Percentiles rank a stretch among this genome's conserved stretches.
Conservation (phyloP, 148 eudicot species). For the Simmondsia chinensis region DNA sequence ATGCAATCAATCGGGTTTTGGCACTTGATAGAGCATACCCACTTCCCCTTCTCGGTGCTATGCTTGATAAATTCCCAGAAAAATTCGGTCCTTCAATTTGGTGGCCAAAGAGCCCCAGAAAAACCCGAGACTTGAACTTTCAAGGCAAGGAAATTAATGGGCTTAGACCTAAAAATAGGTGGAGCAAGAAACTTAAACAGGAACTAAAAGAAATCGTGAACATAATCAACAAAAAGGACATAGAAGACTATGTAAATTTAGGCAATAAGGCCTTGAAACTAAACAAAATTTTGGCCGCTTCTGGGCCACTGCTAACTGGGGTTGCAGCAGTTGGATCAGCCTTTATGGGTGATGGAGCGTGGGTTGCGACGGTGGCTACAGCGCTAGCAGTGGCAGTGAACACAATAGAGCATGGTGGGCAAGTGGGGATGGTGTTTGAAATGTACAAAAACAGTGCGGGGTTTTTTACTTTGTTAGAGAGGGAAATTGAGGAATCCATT, state of each 20-base stretch:
- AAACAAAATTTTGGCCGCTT: constrained; percentile 40
- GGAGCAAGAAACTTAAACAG: constrained; percentile 39
- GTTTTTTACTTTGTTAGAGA: constrained; percentile 35
- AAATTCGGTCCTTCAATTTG: constrained; percentile 38
- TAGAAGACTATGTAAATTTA: constrained; percentile 46
- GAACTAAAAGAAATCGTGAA: constrained; percentile 36
- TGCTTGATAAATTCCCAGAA: constrained; percentile 57
- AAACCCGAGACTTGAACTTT: not conserved
- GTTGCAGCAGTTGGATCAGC: constrained; percentile 47
- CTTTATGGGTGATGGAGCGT: constrained; percentile 17
- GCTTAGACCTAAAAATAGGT: constrained; percentile 19
- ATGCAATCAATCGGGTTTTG: constrained; percentile 30
- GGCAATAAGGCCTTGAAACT: constrained; percentile 52
- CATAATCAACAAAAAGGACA: constrained; percentile 32
- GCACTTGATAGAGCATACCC: constrained; percentile 58
- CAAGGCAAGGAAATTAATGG: too few species aligned
- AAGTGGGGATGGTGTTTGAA: constrained; percentile 84
- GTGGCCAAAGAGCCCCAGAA: constrained; percentile 29
- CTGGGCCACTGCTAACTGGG: constrained; percentile 45
- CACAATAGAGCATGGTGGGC: constrained; percentile 63
- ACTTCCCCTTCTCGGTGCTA: constrained; percentile 48
- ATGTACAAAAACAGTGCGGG: constrained; percentile 72
- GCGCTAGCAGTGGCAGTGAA: constrained; percentile 31
- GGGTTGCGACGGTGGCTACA: constrained; percentile 35
- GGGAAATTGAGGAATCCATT: constrained; percentile 20